Percentiles rank a stretch among this genome's conserved stretches.
phyloP scores from a whole-genome alignment of 2,329 filamentous ascomycete species.

The Talaromyces sp. region DNA sequence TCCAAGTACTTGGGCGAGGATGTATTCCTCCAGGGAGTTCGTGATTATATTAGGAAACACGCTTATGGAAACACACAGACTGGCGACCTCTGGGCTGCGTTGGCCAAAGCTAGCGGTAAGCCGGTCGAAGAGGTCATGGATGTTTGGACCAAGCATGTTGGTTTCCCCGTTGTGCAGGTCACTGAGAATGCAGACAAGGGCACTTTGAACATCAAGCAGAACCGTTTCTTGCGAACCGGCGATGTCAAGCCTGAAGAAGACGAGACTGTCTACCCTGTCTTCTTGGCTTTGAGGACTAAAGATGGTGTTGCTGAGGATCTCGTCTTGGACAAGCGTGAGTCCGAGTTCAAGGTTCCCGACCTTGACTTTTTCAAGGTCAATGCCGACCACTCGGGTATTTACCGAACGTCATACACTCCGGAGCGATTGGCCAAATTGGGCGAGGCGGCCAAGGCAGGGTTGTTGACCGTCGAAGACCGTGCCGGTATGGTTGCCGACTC shows the following conservation, averaged over 20 bases:
- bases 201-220: conserved; percentile 85
- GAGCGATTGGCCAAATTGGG: conserved; percentile 84
- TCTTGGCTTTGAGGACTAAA: conserved; percentile 79
- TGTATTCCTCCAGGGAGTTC: conserved; percentile 85
- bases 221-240: conserved; percentile 87
- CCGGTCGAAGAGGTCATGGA: conserved; percentile 87
- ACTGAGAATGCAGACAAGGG: conserved; percentile 68
- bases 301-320: conserved; percentile 75
- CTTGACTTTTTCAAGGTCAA: conserved; percentile 95
- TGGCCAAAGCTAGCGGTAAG: conserved; percentile 86
- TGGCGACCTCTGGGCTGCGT: conserved; percentile 81
- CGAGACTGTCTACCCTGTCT: conserved; percentile 80
- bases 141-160: conserved; percentile 95
- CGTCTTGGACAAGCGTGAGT: conserved; percentile 69
- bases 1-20: conserved; percentile 94
- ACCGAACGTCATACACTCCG: conserved; percentile 82
- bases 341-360: conserved; percentile 71
- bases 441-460: conserved; percentile 73
- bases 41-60: conserved; percentile 89
- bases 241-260: conserved; percentile 95
- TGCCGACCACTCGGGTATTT: conserved; percentile 88
- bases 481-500: conserved; percentile 95
- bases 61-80: conserved; percentile 95
- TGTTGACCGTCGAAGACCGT: conserved; percentile 82
- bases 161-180: conserved; percentile 85